Evolutionary conservation across 2,329 filamentous ascomycete genomes (phyloP).

Genomic region (Pseudopyricularia cyperi): DNA sequence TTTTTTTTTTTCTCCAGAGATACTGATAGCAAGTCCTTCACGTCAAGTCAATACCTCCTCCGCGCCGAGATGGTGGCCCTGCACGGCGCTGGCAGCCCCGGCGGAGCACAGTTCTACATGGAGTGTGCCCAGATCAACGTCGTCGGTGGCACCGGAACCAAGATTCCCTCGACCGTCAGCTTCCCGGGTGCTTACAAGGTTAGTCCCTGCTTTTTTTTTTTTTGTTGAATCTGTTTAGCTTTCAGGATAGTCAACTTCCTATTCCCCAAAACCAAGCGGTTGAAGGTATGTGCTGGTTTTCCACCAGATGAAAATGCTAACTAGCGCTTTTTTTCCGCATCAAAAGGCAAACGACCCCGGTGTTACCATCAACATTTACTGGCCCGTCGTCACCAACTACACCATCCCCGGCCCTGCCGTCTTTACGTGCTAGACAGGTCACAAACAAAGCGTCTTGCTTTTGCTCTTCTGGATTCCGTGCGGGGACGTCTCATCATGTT

Average conservation of each 20-base stretch:
- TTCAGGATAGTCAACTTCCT: neutral
- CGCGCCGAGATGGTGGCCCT: constrained; percentile 40
- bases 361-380: constrained; percentile 33
- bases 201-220: neutral
- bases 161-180: constrained; percentile 24
- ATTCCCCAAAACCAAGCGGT: too few relatives aligned
- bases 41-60: constrained; percentile 31
- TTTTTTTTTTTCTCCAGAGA: neutral
- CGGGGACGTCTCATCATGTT: too few relatives aligned
- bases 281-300: too few relatives aligned
- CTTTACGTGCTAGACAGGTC: constrained; percentile 2
- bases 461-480: too few relatives aligned
- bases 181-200: constrained; percentile 31
- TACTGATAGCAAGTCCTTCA: neutral
- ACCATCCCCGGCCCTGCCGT: constrained; percentile 1
- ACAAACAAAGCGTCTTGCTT: too few relatives aligned
- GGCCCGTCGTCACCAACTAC: constrained; percentile 1
- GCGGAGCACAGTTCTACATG: constrained; percentile 28
- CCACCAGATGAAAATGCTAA: neutral
- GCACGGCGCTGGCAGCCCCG: constrained; percentile 28
- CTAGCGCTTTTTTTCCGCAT: too few relatives aligned
- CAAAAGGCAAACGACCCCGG: constrained; percentile 23
- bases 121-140: constrained; percentile 28
- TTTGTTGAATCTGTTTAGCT: neutral
- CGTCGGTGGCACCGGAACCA: constrained; percentile 20